Conservation (phyloP, 257 asterid species). For the Perilla frutescens region DNA sequence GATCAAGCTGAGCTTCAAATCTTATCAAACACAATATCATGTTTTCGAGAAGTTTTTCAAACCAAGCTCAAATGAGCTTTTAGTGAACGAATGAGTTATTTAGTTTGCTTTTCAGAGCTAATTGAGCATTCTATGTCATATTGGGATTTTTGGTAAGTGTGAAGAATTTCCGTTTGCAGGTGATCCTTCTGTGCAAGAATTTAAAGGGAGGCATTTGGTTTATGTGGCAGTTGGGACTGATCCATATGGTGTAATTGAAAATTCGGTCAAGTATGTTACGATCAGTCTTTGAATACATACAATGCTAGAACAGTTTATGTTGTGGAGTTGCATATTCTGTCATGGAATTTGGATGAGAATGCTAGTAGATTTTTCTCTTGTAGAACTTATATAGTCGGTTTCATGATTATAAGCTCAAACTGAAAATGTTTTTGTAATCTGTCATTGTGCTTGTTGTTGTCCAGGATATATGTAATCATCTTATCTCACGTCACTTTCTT, state of each 20-base stretch:
- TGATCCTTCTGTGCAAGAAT: slow-evolving; percentile 81
- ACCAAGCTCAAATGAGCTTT: too few species aligned
- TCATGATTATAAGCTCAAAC: neutral
- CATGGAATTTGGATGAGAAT: neutral
- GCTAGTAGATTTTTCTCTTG: slow-evolving; percentile 12
- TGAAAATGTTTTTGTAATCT: slow-evolving; percentile 3
- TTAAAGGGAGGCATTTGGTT: slow-evolving; percentile 76
- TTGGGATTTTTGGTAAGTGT: neutral
- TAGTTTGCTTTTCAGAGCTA: neutral
- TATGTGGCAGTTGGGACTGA: slow-evolving; percentile 74
- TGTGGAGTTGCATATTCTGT: neutral
- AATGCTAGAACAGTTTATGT: neutral
- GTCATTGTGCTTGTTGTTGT: neutral
- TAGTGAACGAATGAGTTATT: too few species aligned
- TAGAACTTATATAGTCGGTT: neutral
- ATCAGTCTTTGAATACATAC: slow-evolving; percentile 15
- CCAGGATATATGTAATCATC: neutral
- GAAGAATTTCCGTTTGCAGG: slow-evolving; percentile 50
- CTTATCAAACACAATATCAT: too few species aligned
- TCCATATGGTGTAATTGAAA: slow-evolving; percentile 61
- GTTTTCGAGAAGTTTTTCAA: too few species aligned
- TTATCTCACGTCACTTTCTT: too few species aligned
- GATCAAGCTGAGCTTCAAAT: too few species aligned
- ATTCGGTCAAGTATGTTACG: slow-evolving; percentile 69
- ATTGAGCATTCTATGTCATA: neutral